Base-by-base conservation (phyloP, 306 rosid genomes). In the Trifolium dubium region DNA sequence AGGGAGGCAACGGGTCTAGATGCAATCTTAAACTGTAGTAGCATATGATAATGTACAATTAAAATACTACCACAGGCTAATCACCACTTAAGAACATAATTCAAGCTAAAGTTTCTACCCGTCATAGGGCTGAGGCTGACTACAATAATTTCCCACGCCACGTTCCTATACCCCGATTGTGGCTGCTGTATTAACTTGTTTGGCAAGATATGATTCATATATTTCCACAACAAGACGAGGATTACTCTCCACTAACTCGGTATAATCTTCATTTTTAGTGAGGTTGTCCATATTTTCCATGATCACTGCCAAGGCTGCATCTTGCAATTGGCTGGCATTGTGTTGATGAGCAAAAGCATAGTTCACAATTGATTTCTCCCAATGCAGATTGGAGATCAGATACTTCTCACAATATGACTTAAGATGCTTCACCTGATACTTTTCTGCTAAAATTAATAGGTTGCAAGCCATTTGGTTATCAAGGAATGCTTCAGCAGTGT, bases 371-470 rank as follows among this genome's bases (percentile, higher is more conserved):
- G 97, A 85, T 71, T 83, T 94, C 44, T 89, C 91, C 91, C 89
- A 89, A 66, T 83, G 91, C 81, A 88, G 67, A 61, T 66, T 79
- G 17, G 94, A 56, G 5, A 88, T 85, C 83, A 94, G 69, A 81
- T 68, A 85, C 87, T 74, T 83, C 86, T 94, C 94, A 37, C 98
- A 91, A 2, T 79, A 77, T 17, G 79, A 50, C 86, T 93, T 93
- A 13, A 93, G 92, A 84, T 88, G 94, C 84, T 79, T 84, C 72
- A 91, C 97, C 69, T 89, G 77, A 73, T 93, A 93, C 69, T 89
- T 93, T 23, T 93, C 96, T 46, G 86, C 97, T 69, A 93, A 67
- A 53, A 83, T 84, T 58, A 93, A 72, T 15, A 93, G 86, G 64
- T 84, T 77, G 37, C 72, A 89, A 6, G 97, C 97, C 96, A 88